Evolutionary conservation across 495 filamentous ascomycete genomes (phyloP), one percentile per base, ranked within the genome.

Genomic region (Xylaria longipes): DNA sequence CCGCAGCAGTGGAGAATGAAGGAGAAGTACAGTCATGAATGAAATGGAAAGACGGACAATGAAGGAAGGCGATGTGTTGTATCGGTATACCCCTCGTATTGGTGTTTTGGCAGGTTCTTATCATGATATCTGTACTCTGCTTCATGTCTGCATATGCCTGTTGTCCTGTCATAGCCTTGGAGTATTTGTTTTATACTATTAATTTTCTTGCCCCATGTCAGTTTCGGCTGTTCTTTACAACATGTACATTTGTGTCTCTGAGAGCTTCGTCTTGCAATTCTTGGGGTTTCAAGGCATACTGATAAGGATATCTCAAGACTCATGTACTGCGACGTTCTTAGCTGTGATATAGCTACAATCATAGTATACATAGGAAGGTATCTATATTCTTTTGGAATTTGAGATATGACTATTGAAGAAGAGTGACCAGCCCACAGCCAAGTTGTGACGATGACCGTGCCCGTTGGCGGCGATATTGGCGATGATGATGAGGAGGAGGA

Each of bases 401-500:
- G 3, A 37, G 35, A 37, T 11, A 29, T 31, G 11, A 31, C 52
- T 31, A 3, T 29, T 29, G 11, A 48, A 56, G 1, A 56, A 56
- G 1, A 56, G 17, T 15, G 27, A 17, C 25, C 52, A 56, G 22
- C 52, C 27, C 27, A 31, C 52, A 87, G 84, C 33, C 90, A 91
- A 79, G 77, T 90, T 17, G 89, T 91, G 1, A 78, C 88, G 6
- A 91, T 91, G 89, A 89, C 88, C 48, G 82, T 91, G 6, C 88
- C 88, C 2, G 85, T 89, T 1, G 86, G 85, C 17, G 89, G 89
- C 17, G 89, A 91, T 60, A 90, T 91, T 76, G 89, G 89, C 5
- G 88, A 91, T 65, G 89, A 91, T 82, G 87, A n/a, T n/a, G n/a
- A 86, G 0, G 91, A 91, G 80, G 87, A 88, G 73, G 83, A 90